Conservation (phyloP, 139 green algal species). For the Chlamydomonas eustigma region DNA sequence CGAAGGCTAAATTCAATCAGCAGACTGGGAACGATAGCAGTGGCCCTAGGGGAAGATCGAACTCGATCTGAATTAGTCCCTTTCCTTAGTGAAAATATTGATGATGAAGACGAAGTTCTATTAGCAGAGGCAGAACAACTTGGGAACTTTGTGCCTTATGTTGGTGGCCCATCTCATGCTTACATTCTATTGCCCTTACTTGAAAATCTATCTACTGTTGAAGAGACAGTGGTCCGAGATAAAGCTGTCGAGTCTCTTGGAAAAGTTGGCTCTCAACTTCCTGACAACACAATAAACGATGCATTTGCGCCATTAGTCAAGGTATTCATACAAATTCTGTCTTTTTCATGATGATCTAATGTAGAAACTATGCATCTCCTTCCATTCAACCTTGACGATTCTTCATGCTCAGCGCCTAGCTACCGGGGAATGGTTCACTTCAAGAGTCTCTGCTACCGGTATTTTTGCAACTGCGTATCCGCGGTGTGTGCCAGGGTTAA, state of each 20-base stretch:
- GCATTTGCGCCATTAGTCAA: constrained; percentile 82
- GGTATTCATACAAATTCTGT: constrained; percentile 52
- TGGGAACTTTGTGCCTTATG: constrained; percentile 88
- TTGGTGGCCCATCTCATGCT: constrained; percentile 79
- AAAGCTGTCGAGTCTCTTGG: constrained; percentile 85
- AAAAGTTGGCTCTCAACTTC: constrained; percentile 75
- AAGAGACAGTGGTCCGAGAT: constrained; percentile 98
- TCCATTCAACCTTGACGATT: too few species aligned
- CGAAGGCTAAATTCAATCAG: constrained; percentile 79
- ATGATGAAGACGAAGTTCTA: constrained; percentile 98
- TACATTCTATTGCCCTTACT: constrained; percentile 83
- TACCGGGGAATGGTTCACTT: constrained; percentile 94
- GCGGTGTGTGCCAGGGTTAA: constrained; percentile 25
- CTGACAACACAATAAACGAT: constrained; percentile 57
- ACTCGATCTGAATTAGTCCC: constrained; percentile 95
- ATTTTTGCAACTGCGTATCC: constrained; percentile 87
- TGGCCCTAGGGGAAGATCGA: constrained; percentile 90
- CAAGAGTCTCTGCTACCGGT: constrained; percentile 85
- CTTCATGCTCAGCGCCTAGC: constrained; percentile 81
- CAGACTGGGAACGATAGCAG: constrained; percentile 86
- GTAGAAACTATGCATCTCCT: too few species aligned
- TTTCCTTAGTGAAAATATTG: constrained; percentile 91
- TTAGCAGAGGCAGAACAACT: constrained; percentile 95
- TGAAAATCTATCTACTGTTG: constrained; percentile 89
- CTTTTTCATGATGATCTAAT: too few species aligned